Percentiles rank a stretch among this genome's conserved stretches.
Evolutionary conservation across 2,329 filamentous ascomycete genomes (phyloP).

Genomic region (Xylaria sp.): DNA sequence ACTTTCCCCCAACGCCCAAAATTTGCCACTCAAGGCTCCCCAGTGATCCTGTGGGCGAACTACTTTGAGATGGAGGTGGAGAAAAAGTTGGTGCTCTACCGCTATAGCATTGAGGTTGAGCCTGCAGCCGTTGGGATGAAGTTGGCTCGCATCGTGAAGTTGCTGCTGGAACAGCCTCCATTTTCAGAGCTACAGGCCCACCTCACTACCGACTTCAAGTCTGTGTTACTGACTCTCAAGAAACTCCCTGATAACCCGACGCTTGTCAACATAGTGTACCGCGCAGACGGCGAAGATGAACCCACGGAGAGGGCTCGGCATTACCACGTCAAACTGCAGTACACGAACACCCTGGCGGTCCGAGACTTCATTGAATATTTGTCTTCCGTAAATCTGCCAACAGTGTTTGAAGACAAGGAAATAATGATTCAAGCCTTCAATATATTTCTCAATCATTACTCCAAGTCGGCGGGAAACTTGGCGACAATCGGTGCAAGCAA

Average conservation of each 20-base stretch:
- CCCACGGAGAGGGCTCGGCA: slow-evolving; percentile 16
- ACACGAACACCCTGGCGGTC: slow-evolving; percentile 31
- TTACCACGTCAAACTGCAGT: slow-evolving; percentile 30
- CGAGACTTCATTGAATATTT: slow-evolving; percentile 33
- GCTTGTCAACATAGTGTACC: slow-evolving; percentile 29
- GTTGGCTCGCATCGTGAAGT: slow-evolving; percentile 20
- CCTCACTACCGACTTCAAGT: slow-evolving; percentile 40
- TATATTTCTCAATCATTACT: slow-evolving; percentile 37
- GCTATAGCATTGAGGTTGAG: slow-evolving; percentile 25
- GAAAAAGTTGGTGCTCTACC: slow-evolving; percentile 21
- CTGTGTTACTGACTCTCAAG: slow-evolving; percentile 35
- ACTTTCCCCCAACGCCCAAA: slow-evolving; percentile 21
- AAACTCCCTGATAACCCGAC: slow-evolving; percentile 18
- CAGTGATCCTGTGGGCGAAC: slow-evolving; percentile 31
- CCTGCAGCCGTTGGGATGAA: slow-evolving; percentile 23
- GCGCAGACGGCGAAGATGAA: slow-evolving; percentile 36
- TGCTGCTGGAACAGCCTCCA: slow-evolving; percentile 25
- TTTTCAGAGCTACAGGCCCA: slow-evolving; percentile 1
- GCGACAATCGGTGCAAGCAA: slow-evolving; percentile 36
- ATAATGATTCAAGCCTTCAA: slow-evolving; percentile 29
- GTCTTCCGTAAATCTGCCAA: slow-evolving; percentile 28
- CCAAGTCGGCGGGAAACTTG: slow-evolving; percentile 31
- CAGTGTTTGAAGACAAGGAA: slow-evolving; percentile 29
- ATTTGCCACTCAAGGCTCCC: slow-evolving; percentile 24
- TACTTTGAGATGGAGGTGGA: slow-evolving; percentile 25